Base-by-base conservation (phyloP, 2,329 filamentous ascomycete genomes). In the Lecanoromycetidae sp. region DNA sequence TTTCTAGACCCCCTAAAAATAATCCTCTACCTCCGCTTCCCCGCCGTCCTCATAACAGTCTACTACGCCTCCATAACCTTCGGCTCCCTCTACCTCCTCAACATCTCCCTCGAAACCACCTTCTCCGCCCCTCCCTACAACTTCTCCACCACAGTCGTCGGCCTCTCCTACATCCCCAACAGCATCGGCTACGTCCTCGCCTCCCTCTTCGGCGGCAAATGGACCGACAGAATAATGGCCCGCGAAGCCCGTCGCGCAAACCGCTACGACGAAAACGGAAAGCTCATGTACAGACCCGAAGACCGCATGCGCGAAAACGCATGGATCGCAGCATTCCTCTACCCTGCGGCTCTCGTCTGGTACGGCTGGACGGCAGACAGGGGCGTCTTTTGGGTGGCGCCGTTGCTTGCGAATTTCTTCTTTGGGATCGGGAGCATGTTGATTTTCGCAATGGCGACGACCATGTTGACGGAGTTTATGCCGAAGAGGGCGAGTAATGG, bases 301-400 rank as follows among this genome's bases (percentile, higher is more conserved):
- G 86, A 93, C 61, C 75, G 86, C 10, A 84, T 91, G 76, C 72
- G 80, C 35, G 82, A 90, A 59, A 91, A 93, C 59, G 82, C 82
- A 2, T 90, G 81, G 81, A 63, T 88, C 0, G 82, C 81, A 3
- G 80, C 80, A 0, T 68, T 78, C 3, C 55, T 88, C 37, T 88
- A 83, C 56, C 86, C 86, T 0, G 69, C 71, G 0, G 80, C 79
- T 0, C 62, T 91, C 50, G 68, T 91, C 23, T 79, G 80, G 69
- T 91, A 85, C 59, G 86, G 86, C 3, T 93, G 86, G 85, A 75
- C 78, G 0, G 72, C 76, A 0, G 66, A 80, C 34, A 74, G 77
- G 50, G 69, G 79, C 1, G 64, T 84, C 3, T 71, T 76, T 49
- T 84, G 80, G 76, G 63, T 78, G 10, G 77, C 77, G 3, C 47